A percentile compares a stretch with the other conserved stretches of the same genome.
phyloP scores from a whole-genome alignment of 305 asterid species.

The Fraxinus latifolia region DNA sequence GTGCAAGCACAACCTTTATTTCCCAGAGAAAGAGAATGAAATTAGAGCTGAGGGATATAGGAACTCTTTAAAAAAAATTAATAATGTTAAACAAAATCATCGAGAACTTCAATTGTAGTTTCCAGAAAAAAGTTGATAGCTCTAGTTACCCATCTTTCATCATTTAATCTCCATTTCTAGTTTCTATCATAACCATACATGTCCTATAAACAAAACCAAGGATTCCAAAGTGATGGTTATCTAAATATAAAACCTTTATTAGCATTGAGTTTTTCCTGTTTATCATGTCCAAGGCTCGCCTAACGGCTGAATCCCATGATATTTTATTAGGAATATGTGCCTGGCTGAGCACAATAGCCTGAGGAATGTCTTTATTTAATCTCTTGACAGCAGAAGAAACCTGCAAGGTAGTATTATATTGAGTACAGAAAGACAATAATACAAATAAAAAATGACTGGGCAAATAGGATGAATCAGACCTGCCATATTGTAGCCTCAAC shows the following conservation, averaged over 20 bases:
- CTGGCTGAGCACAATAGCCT: constrained; percentile 43
- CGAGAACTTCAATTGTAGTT: not conserved
- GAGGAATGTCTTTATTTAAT: constrained; percentile 32
- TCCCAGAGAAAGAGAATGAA: constrained; percentile 21
- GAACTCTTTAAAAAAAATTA: not conserved
- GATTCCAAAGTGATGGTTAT: not conserved
- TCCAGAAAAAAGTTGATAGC: not conserved
- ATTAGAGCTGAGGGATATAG: not conserved
- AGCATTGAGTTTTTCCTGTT: constrained; percentile 49
- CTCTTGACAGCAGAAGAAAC: constrained; percentile 49
- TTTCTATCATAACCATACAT: not conserved
- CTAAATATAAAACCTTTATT: constrained; percentile 50
- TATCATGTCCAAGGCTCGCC: constrained; percentile 66
- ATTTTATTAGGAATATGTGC: constrained; percentile 65
- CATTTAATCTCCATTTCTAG: constrained; percentile 1
- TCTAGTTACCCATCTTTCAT: not conserved
- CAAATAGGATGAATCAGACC: constrained; percentile 36
- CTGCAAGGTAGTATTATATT: constrained; percentile 39
- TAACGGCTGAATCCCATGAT: constrained; percentile 75
- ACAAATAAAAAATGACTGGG: not conserved
- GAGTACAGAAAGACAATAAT: constrained; percentile 1
- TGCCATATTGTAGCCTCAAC: constrained; percentile 67
- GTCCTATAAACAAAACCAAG: not conserved
- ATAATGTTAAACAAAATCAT: not conserved
- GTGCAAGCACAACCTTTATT: constrained; percentile 87